Conservation (phyloP, 2,329 filamentous ascomycete genomes). For the Colletotrichum sp. region DNA sequence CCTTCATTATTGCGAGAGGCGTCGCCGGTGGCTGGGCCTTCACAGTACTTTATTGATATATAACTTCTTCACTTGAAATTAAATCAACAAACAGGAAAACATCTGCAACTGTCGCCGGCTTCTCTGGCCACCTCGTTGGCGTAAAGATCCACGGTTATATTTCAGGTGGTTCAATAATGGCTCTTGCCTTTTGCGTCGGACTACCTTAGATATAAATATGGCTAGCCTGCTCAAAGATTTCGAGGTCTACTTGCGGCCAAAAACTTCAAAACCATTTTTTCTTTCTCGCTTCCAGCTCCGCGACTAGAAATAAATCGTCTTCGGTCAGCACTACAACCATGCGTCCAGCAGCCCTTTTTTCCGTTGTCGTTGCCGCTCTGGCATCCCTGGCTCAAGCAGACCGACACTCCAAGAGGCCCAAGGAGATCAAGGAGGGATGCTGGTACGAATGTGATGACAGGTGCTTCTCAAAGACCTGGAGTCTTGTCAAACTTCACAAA, state of each 20-base stretch:
- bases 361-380: not conserved
- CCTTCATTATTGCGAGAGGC: conserved; percentile 24
- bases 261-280: not conserved
- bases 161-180: not conserved
- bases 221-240: not conserved
- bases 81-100: not conserved
- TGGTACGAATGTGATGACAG: not conserved
- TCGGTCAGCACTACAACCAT: not conserved
- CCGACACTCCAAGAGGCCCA: not conserved
- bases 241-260: not conserved
- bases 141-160: not conserved
- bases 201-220: not conserved
- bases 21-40: conserved; percentile 25
- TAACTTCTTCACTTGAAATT: not conserved
- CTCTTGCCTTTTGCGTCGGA: not conserved
- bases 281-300: not conserved
- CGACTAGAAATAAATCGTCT: not conserved
- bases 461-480: not conserved
- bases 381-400: not conserved
- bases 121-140: not conserved
- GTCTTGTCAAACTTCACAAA: too few species aligned
- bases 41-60: not conserved
- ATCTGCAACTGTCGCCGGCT: not conserved
- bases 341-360: not conserved
- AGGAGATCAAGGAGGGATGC: not conserved